Percentiles rank a stretch among this genome's conserved stretches.
These are phyloP conservation scores for Pythium aquatile DNA, from an alignment of 352 stramenopile genomes.

Conservation along the genomic window DNA sequence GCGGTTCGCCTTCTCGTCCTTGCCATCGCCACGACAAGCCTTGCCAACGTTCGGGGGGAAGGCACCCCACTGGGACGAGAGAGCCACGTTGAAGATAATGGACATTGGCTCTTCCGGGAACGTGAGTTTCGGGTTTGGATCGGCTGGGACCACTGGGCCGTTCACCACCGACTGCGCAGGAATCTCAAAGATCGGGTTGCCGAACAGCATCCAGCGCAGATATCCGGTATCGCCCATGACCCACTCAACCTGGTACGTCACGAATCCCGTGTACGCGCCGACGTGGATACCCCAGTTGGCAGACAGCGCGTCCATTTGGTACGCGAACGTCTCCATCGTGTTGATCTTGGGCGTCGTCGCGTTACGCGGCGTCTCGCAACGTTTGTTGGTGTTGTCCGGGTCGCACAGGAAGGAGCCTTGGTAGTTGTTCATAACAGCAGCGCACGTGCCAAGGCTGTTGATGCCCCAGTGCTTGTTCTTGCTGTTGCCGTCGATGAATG, in stretches of 20 bases:
- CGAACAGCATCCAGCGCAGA: conserved; percentile 67
- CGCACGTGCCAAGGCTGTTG: conserved; percentile 35
- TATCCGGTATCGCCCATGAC: conserved; percentile 61
- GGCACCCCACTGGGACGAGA: conserved; percentile 87
- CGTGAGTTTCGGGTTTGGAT: conserved; percentile 50
- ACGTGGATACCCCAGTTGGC: conserved; percentile 69
- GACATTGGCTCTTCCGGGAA: conserved; percentile 91
- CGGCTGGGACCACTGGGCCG: conserved; percentile 50
- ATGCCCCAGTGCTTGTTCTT: conserved; percentile 27
- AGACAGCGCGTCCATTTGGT: conserved; percentile 79
- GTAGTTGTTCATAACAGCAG: conserved; percentile 30
- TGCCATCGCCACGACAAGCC: conserved; percentile 43
- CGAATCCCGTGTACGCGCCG: conserved; percentile 51
- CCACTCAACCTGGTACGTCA: conserved; percentile 75
- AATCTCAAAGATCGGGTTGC: conserved; percentile 58
- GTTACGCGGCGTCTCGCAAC: conserved; percentile 46
- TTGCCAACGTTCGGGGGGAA: conserved; percentile 48
- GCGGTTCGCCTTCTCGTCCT: conserved; percentile 30
- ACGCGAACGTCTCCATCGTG: conserved; percentile 63
- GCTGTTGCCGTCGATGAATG: conserved; percentile 32
- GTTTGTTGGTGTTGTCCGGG: conserved; percentile 29
- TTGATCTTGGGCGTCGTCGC: conserved; percentile 46
- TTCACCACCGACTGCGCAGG: conserved; percentile 49
- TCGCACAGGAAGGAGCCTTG: conserved; percentile 33
- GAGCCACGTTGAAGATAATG: conserved; percentile 92